phyloP scores from a whole-genome alignment of 2,329 filamentous ascomycete genomes.

The Periconia sp. region DNA sequence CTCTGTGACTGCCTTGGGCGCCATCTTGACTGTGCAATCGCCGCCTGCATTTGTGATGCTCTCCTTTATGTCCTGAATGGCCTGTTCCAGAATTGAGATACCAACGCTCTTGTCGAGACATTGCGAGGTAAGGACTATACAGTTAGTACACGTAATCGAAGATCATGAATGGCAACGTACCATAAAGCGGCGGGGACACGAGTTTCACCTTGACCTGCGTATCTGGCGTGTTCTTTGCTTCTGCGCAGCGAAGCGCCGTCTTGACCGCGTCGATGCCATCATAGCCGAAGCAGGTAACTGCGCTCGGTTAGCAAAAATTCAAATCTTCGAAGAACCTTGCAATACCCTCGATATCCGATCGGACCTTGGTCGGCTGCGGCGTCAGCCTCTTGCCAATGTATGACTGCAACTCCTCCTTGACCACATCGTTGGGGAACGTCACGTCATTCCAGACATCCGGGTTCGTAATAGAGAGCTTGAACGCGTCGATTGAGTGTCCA shows the following conservation, averaged over 20 bases:
- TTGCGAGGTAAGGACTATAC: conserved; percentile 82
- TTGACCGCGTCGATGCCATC: conserved; percentile 99
- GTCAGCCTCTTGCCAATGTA: conserved; percentile 98
- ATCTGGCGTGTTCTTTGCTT: conserved; percentile 89
- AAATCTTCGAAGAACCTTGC: conserved; percentile 65
- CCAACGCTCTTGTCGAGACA: conserved; percentile 91
- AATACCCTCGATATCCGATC: conserved; percentile 84
- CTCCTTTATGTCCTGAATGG: conserved; percentile 83
- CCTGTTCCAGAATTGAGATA: conserved; percentile 83
- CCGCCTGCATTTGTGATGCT: conserved; percentile 82
- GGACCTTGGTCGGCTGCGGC: conserved; percentile 97
- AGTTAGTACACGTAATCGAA: conserved; percentile 17
- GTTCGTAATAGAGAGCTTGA: conserved; percentile 99
- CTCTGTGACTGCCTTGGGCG: conserved; percentile 98
- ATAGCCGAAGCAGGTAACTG: conserved; percentile 68
- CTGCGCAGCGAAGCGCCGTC: conserved; percentile 85
- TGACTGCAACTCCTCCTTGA: conserved; percentile 86
- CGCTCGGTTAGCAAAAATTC: conserved; percentile 14
- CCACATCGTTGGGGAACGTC: conserved; percentile 81
- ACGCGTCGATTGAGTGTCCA: conserved; percentile 94
- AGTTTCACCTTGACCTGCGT: conserved; percentile 98
- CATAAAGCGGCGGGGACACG: conserved; percentile 93
- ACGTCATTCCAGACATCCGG: conserved; percentile 95
- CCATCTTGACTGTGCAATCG: conserved; percentile 91
- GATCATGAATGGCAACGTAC: conserved; percentile 20